Percentiles rank a stretch among this genome's conserved stretches.
phyloP scores from a whole-genome alignment of 441 rosid species.

The Manihot esculenta region DNA sequence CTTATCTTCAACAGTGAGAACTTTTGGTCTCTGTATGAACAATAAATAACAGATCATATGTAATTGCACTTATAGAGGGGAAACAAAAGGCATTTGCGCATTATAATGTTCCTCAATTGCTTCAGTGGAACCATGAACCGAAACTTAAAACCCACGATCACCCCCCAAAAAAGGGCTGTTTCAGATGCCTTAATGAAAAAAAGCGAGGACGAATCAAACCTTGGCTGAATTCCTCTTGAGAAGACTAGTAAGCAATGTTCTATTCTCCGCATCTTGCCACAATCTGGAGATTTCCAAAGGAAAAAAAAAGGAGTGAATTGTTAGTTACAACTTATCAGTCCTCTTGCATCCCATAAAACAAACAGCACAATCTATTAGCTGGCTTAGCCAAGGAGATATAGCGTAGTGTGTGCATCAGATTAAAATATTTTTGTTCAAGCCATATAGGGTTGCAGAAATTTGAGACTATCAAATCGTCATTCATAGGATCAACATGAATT shows the following conservation, averaged over 20 bases:
- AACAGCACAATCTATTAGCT: not conserved
- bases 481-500: constrained; percentile 10
- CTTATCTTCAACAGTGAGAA: constrained; percentile 90
- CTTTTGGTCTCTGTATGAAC: constrained; percentile 76
- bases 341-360: constrained; percentile 10
- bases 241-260: constrained; percentile 62
- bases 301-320: constrained; percentile 20
- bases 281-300: constrained; percentile 46
- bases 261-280: constrained; percentile 97
- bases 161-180: not conserved
- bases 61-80: not conserved
- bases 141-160: not conserved
- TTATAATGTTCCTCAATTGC: not conserved
- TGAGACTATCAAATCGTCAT: not conserved
- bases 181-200: not conserved
- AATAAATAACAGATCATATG: constrained; percentile 7
- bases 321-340: not conserved
- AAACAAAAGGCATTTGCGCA: not conserved
- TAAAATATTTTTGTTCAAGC: no score
- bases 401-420: no score
- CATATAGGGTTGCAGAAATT: not conserved
- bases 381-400: not conserved
- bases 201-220: constrained; percentile 40
- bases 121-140: not conserved
- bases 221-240: constrained; percentile 67